phyloP scores from a whole-genome alignment of 1,284 basidiomycete species.

The Tilletia indica region DNA sequence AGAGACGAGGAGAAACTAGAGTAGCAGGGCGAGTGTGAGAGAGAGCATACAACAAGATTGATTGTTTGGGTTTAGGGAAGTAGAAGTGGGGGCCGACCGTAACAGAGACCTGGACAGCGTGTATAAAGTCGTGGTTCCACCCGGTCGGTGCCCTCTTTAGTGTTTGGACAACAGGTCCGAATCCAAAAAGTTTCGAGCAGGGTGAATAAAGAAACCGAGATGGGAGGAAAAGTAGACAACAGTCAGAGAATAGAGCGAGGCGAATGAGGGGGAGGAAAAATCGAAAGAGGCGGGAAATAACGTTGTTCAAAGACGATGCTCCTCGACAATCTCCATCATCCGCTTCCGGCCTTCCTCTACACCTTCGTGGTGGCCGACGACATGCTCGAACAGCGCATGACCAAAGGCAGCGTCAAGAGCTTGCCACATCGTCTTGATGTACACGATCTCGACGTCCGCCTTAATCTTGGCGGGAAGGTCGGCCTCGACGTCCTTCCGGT shows the following conservation, averaged over 20 bases:
- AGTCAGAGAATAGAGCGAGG: background rate
- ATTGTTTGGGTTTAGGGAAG: too few species aligned
- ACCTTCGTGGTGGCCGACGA: constrained; percentile 21
- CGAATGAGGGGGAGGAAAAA: background rate
- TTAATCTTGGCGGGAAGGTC: constrained; percentile 73
- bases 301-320: constrained; percentile 15
- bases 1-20: background rate
- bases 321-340: constrained; percentile 22
- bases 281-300: background rate
- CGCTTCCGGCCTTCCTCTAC: constrained; percentile 21
- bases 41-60: constrained; percentile 14
- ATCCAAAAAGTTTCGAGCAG: background rate
- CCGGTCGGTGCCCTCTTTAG: background rate
- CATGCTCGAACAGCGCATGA: constrained; percentile 19
- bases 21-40: background rate
- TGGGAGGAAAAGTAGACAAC: too few species aligned
- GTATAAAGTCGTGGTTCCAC: too few species aligned
- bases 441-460: constrained; percentile 73
- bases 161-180: background rate
- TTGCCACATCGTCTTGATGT: constrained; percentile 74
- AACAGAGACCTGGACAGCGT: too few species aligned
- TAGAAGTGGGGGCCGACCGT: too few species aligned
- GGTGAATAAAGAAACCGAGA: background rate
- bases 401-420: constrained; percentile 74
- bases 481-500: constrained; percentile 78